Evolutionary conservation across 129 eudicot genomes (phyloP).

Genomic region (Ambrosia trifida): DNA sequence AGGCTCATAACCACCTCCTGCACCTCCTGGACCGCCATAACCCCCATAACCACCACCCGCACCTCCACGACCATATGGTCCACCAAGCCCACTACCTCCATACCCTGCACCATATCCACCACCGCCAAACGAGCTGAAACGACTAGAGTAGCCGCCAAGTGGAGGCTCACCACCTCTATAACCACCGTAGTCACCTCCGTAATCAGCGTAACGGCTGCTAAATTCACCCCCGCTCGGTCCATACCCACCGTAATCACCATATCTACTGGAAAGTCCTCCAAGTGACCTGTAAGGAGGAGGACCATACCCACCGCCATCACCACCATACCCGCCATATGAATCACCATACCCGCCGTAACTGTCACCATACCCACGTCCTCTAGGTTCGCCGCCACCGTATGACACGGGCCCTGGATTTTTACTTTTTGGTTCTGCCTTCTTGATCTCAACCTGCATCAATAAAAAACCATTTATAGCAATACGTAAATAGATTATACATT

Average conservation of each 20-base stretch:
- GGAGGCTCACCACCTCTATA: conserved; percentile 76
- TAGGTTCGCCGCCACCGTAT: conserved; percentile 79
- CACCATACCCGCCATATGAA: conserved; percentile 38
- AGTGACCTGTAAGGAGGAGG: conserved; percentile 70
- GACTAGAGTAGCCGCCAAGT: conserved; percentile 67
- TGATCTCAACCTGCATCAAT: conserved; percentile 92
- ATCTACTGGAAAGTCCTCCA: conserved; percentile 48
- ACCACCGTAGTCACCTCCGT: conserved; percentile 56
- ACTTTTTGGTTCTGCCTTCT: conserved; percentile 98
- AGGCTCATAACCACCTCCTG: conserved; percentile 50
- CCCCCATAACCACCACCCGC: conserved; percentile 57
- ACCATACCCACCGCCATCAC: conserved; percentile 36
- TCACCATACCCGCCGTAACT: conserved; percentile 52
- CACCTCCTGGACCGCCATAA: conserved; percentile 66
- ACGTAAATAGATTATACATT: neutral
- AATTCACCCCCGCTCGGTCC: conserved; percentile 51
- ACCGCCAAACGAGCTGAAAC: conserved; percentile 57
- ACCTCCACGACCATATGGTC: conserved; percentile 55
- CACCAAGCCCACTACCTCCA: conserved; percentile 70
- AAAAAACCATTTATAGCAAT: conserved; percentile 20
- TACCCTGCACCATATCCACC: conserved; percentile 53
- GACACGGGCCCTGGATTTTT: conserved; percentile 80
- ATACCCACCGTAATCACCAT: conserved; percentile 60
- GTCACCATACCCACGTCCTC: conserved; percentile 68
- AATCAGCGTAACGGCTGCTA: conserved; percentile 63